These are phyloP conservation scores for Hypoxylon sp. DNA, from an alignment of 2,329 filamentous ascomycete species.

Conservation along the genomic window DNA sequence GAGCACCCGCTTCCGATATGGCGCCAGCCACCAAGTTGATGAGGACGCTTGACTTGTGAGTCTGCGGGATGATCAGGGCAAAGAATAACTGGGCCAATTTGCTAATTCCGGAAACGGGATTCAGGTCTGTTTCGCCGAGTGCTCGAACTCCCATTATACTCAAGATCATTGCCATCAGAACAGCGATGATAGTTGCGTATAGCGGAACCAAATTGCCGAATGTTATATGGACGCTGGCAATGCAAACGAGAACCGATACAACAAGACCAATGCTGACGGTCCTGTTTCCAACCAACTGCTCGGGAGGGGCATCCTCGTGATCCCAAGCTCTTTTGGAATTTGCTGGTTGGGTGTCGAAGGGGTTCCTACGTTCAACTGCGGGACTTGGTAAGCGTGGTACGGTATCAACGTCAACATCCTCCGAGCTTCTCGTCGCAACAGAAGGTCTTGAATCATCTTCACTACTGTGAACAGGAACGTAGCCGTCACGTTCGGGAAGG, in stretches of 20 bases:
- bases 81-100: constrained; percentile 97
- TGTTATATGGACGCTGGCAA: constrained; percentile 82
- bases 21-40: constrained; percentile 96
- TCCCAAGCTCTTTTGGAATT: constrained; percentile 53
- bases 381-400: constrained; percentile 42
- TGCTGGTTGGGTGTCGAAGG: constrained; percentile 36
- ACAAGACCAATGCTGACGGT: constrained; percentile 81
- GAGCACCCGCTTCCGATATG: constrained; percentile 83
- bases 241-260: constrained; percentile 81
- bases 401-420: constrained; percentile 31
- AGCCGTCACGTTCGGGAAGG: constrained; percentile 39
- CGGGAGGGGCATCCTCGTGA: constrained; percentile 82
- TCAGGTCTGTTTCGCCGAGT: constrained; percentile 87
- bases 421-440: constrained; percentile 33
- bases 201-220: constrained; percentile 87
- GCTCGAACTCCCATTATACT: constrained; percentile 80
- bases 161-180: constrained; percentile 82
- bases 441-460: constrained; percentile 43
- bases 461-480: constrained; percentile 41
- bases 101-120: constrained; percentile 95
- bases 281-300: constrained; percentile 80
- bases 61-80: constrained; percentile 85
- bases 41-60: constrained; percentile 85
- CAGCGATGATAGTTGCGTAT: constrained; percentile 79
- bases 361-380: constrained; percentile 43